phyloP scores from a whole-genome alignment of 371 early-diverging fungal genomes.

The Mortierella sp. region DNA sequence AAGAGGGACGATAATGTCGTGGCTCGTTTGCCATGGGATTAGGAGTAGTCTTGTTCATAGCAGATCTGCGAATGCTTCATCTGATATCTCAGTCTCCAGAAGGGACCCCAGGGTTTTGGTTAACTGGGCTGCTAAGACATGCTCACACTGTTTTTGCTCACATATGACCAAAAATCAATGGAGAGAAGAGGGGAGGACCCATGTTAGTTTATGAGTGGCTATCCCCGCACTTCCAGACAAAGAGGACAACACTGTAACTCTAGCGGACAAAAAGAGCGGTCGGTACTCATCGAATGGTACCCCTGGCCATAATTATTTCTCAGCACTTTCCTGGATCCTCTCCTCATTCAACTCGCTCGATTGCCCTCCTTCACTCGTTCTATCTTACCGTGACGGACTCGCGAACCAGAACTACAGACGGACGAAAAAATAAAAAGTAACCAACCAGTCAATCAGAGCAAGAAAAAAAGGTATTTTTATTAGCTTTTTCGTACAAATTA shows the following conservation, averaged over 20 bases:
- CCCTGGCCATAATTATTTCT: background rate
- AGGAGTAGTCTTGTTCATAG: background rate
- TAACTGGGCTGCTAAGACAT: slow-evolving; percentile 14
- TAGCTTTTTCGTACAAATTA: background rate
- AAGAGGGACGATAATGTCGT: too few species aligned
- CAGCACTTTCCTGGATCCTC: background rate
- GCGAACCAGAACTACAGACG: background rate
- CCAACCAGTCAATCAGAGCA: background rate
- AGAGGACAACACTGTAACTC: background rate
- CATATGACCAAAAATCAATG: background rate
- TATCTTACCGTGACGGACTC: background rate
- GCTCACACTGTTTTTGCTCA: slow-evolving; percentile 13
- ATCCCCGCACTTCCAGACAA: too few species aligned
- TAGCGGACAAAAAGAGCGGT: background rate
- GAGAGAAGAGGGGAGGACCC: too few species aligned
- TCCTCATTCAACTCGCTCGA: background rate
- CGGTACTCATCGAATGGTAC: slow-evolving; percentile 1
- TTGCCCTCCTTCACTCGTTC: background rate
- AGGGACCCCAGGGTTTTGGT: slow-evolving; percentile 3
- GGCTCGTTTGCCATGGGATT: too few species aligned
- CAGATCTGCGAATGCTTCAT: slow-evolving; percentile 8
- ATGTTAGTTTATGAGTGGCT: too few species aligned
- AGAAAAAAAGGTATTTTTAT: background rate
- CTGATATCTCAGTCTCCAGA: background rate
- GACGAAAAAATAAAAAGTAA: background rate